Percentiles rank a stretch among this genome's conserved stretches.
phyloP scores from a whole-genome alignment of 768 basidiomycete genomes.

The Russula sp. region DNA sequence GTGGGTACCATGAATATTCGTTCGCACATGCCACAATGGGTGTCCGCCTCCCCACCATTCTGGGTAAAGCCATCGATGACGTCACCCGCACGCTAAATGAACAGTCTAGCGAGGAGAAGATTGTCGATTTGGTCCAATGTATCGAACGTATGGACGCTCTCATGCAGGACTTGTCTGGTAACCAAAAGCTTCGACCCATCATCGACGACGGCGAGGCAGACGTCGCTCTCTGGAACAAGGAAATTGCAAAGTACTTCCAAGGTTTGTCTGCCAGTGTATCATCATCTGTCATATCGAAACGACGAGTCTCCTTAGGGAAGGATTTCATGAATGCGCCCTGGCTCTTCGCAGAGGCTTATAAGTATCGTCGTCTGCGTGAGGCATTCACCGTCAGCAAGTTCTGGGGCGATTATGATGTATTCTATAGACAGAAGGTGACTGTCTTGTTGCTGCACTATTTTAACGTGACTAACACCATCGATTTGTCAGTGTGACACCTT shows the following conservation, averaged over 20 bases:
- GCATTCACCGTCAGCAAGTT: slow-evolving; percentile 88
- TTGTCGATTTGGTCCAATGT: slow-evolving; percentile 78
- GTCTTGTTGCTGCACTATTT: not conserved
- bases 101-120: slow-evolving; percentile 70
- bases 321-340: slow-evolving; percentile 95
- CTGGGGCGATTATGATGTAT: slow-evolving; percentile 90
- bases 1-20: slow-evolving; percentile 75
- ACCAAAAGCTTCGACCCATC: slow-evolving; percentile 79
- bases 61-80: slow-evolving; percentile 94
- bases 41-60: slow-evolving; percentile 88
- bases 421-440: slow-evolving; percentile 82
- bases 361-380: slow-evolving; percentile 85
- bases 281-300: not conserved
- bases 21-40: slow-evolving; percentile 94
- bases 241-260: slow-evolving; percentile 91
- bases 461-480: not conserved
- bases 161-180: slow-evolving; percentile 80
- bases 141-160: slow-evolving; percentile 87
- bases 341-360: slow-evolving; percentile 94
- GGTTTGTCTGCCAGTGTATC: slow-evolving; percentile 35
- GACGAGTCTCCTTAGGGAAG: slow-evolving; percentile 43
- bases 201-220: slow-evolving; percentile 89
- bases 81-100: slow-evolving; percentile 83
- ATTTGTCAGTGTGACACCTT: slow-evolving; percentile 79
- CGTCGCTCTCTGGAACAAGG: slow-evolving; percentile 94